phyloP scores from a whole-genome alignment of 2,329 filamentous ascomycete species.

The Torrubiella hemipterigena region DNA sequence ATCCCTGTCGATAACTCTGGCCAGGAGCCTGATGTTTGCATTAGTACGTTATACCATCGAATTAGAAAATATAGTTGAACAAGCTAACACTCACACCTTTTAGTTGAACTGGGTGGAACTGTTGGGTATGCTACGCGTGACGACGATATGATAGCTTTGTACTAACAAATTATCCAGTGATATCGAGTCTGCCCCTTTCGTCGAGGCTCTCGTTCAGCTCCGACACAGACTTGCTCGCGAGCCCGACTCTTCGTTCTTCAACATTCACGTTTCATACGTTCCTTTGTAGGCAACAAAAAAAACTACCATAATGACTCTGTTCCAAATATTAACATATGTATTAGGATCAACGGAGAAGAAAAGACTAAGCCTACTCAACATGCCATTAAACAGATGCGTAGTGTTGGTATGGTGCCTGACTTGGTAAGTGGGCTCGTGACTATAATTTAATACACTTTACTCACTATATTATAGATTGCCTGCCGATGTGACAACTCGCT shows the following conservation, averaged over 20 bases:
- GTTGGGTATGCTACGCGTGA: too few relatives aligned
- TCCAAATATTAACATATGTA: too few relatives aligned
- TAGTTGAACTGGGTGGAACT: constrained; percentile 44
- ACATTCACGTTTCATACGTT: constrained; percentile 82
- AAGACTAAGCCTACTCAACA: constrained; percentile 97
- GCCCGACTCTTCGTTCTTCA: constrained; percentile 77
- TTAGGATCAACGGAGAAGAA: constrained; percentile 48
- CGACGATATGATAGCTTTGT: too few relatives aligned
- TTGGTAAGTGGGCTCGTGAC: constrained; percentile 34
- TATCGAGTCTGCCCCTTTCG: constrained; percentile 77
- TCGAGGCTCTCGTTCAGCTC: constrained; percentile 76
- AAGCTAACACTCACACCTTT: not conserved
- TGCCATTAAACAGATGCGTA: constrained; percentile 72
- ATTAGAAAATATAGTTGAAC: constrained; percentile 12
- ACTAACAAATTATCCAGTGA: too few relatives aligned
- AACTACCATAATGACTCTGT: too few relatives aligned
- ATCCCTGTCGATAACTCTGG: constrained; percentile 78
- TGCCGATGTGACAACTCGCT: constrained; percentile 78
- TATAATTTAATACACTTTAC: not conserved
- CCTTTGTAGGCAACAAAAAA: too few relatives aligned
- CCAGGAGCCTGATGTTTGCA: constrained; percentile 80
- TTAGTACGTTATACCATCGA: too few relatives aligned
- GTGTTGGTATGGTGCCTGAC: constrained; percentile 61
- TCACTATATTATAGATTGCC: constrained; percentile 50
- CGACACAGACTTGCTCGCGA: constrained; percentile 56